Conservation (phyloP, 768 basidiomycete genomes). For the Serendipita sp. region DNA sequence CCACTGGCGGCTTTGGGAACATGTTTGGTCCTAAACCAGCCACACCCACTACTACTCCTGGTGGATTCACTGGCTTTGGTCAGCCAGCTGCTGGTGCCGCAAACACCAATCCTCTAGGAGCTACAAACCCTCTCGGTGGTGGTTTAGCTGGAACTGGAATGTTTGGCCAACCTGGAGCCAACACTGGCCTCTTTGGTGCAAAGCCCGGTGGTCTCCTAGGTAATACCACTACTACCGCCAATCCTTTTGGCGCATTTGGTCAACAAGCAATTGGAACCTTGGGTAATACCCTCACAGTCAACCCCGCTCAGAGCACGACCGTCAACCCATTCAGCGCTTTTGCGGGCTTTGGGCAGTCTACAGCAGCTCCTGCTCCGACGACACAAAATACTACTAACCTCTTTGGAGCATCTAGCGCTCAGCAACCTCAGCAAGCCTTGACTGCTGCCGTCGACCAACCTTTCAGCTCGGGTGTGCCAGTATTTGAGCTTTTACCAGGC, state of each 20-base stretch:
- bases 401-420: conserved; percentile 27
- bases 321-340: conserved; percentile 1
- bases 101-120: not conserved
- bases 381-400: conserved; percentile 12
- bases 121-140: not conserved
- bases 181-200: conserved; percentile 15
- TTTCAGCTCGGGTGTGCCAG: conserved; percentile 51
- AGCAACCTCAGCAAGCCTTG: conserved; percentile 40
- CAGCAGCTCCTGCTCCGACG: not conserved
- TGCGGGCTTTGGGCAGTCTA: conserved; percentile 5
- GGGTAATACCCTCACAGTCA: conserved; percentile 7
- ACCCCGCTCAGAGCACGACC: conserved; percentile 13
- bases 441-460: conserved; percentile 84
- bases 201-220: conserved; percentile 19
- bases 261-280: conserved; percentile 16
- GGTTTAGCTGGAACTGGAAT: not conserved
- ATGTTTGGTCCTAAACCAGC: conserved; percentile 15
- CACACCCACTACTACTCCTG: conserved; percentile 16
- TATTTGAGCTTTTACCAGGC: conserved; percentile 40
- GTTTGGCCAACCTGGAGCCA: conserved; percentile 17
- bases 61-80: conserved; percentile 21
- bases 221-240: conserved; percentile 24
- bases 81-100: conserved; percentile 9
- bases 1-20: conserved; percentile 20
- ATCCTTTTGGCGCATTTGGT: conserved; percentile 18